Evolutionary conservation across 1,139 yeast genomes (phyloP).

Genomic region (Taphrina sp.): DNA sequence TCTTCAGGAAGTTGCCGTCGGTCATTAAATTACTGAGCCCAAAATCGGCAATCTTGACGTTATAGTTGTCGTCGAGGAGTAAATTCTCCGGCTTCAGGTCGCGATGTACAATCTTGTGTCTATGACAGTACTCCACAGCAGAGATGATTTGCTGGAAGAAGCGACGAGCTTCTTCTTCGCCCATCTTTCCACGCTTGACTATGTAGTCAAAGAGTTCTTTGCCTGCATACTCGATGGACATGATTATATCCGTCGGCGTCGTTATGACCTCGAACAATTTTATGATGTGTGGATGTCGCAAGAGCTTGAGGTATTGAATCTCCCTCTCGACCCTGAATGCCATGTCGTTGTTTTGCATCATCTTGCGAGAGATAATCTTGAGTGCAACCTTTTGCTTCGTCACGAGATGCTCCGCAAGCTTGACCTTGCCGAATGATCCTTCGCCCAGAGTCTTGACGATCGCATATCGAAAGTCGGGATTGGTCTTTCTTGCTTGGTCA

Average conservation of each 20-base stretch:
- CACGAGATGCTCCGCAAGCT: constrained; percentile 81
- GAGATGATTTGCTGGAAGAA: constrained; percentile 97
- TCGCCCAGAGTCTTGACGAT: constrained; percentile 93
- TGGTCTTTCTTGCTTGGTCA: constrained; percentile 12
- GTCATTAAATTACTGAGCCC: constrained; percentile 99
- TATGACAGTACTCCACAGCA: constrained; percentile 96
- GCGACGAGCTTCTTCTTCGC: constrained; percentile 88
- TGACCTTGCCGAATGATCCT: constrained; percentile 97
- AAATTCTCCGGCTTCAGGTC: constrained; percentile 95
- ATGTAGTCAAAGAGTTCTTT: constrained; percentile 94
- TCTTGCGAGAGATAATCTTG: constrained; percentile 89
- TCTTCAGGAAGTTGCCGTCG: constrained; percentile 77
- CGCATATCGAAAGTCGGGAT: constrained; percentile 65
- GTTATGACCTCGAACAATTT: constrained; percentile 94
- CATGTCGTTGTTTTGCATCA: constrained; percentile 94
- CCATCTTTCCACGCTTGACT: constrained; percentile 92
- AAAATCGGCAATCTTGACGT: constrained; percentile 95
- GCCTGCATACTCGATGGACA: constrained; percentile 97
- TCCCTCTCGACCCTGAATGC: constrained; percentile 96
- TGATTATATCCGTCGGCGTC: constrained; percentile 90
- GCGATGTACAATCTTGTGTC: constrained; percentile 96
- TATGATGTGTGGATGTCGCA: constrained; percentile 96
- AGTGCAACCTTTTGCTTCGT: constrained; percentile 94
- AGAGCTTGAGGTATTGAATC: constrained; percentile 78
- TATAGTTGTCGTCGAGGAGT: constrained; percentile 76